Evolutionary conservation across 805 yeast genomes (phyloP), one percentile per base, ranked within the genome.

Genomic region (Priceomyces melissophilus): DNA sequence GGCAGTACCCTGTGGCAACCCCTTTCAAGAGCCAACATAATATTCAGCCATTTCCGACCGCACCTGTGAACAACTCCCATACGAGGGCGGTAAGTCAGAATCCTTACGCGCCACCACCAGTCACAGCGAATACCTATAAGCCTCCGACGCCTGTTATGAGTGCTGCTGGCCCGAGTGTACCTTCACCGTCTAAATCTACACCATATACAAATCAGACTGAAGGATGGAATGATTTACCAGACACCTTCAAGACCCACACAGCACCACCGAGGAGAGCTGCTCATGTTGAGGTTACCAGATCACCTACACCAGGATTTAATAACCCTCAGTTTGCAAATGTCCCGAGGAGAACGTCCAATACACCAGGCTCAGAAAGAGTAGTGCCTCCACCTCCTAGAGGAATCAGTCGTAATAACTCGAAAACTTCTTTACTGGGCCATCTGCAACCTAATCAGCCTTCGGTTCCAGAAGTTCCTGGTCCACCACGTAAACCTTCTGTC

Each of bases 211-310:
- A 60, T 40, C 78, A 78, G 32, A 76, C 76, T 30, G 86, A 81
- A 30, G 87, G 87, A 3, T 82, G 88, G 87, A 82, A 81, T 51
- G 87, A 81, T 54, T 63, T 82, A 45, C 87, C 88, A 37, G 71
- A 76, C 9, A 63, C 71, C 8, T 74, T 74, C 62, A 73, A 73
- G 40, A 53, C 59, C 2, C 61, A 60, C 45, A 55, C 66, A 1
- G 55, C 63, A 23, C 60, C 73, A 8, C 74, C 75, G 38, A 66
- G 74, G 30, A 65, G 73, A 25, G 73, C 77, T 14, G 69, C 79
- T 12, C 64, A 76, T 5, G 65, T 70, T 12, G 64, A 60, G 11
- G 36, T 33, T n/a, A 45, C 47, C 3, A 51, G 61, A 2, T 52
- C 58, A 8, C 56, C 63, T 17, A 45, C 54, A 7, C 50, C 52